Percentiles rank a stretch among this genome's conserved stretches.
Conservation (phyloP, 176 grass and related monocot genomes). For the barley (Hordeum vulgare) region MorexV3_pseudomolecules_assembly NC_058524.1:3282156-3282655, state of each 20-base stretch:
- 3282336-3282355: background rate
- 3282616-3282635: constrained; percentile 9
- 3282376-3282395: background rate
- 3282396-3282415: background rate
- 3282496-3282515: constrained; percentile 27
- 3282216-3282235: background rate
- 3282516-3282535: constrained; percentile 15
- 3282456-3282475: constrained; percentile 45
- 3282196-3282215: background rate
- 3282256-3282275: background rate
- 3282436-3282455: constrained; percentile 7
- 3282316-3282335: background rate
- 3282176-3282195: background rate
- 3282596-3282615: background rate
- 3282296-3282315: background rate
- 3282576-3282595: background rate
- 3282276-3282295: background rate
- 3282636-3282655: constrained; percentile 19
- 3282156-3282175: constrained; percentile 15
- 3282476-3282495: constrained; percentile 50
- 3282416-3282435: background rate
- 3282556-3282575: background rate
- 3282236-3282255: background rate
- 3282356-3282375: background rate
- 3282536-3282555: constrained; percentile 5